These are phyloP conservation scores for Aspergillus steynii DNA, from an alignment of 495 filamentous ascomycete species.

Conservation along the genomic window DNA sequence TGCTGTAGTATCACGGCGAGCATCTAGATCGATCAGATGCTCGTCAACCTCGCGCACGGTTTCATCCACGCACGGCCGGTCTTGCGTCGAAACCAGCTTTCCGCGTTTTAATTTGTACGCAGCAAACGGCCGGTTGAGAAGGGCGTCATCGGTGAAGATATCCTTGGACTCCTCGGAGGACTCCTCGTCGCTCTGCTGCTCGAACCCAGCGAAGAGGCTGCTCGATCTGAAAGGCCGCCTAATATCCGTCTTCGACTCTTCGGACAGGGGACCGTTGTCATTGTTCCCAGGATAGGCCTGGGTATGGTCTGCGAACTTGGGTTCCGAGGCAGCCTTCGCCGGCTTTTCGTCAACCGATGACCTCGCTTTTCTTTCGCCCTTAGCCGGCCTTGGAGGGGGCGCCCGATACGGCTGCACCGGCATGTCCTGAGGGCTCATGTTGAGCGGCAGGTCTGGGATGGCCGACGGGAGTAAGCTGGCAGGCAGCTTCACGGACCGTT, in stretches of 20 bases:
- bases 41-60: slow-evolving; percentile 43
- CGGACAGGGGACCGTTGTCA: slow-evolving; percentile 73
- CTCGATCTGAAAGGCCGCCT: slow-evolving; percentile 73
- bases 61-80: slow-evolving; percentile 38
- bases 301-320: slow-evolving; percentile 23
- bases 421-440: slow-evolving; percentile 22
- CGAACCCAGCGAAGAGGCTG: slow-evolving; percentile 84
- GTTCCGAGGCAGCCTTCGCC: not conserved
- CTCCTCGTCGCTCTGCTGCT: slow-evolving; percentile 58
- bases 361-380: slow-evolving; percentile 21
- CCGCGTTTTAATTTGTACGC: slow-evolving; percentile 45
- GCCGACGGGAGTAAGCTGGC: slow-evolving; percentile 76
- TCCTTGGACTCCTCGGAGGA: slow-evolving; percentile 35
- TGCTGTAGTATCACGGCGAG: slow-evolving; percentile 18
- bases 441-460: slow-evolving; percentile 40
- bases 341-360: slow-evolving; percentile 22
- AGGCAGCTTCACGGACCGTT: slow-evolving; percentile 69
- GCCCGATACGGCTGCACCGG: slow-evolving; percentile 33
- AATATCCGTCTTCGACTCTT: slow-evolving; percentile 54
- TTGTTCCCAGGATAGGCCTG: slow-evolving; percentile 81
- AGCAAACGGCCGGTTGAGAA: slow-evolving; percentile 46
- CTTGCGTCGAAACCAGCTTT: slow-evolving; percentile 40
- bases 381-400: slow-evolving; percentile 37
- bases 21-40: slow-evolving; percentile 36
- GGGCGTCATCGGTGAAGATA: slow-evolving; percentile 50